Percentiles rank a stretch among this genome's conserved stretches.
Evolutionary conservation across 176 grass and related monocot species (phyloP).

Genomic region (Triticum monococcum): DNA sequence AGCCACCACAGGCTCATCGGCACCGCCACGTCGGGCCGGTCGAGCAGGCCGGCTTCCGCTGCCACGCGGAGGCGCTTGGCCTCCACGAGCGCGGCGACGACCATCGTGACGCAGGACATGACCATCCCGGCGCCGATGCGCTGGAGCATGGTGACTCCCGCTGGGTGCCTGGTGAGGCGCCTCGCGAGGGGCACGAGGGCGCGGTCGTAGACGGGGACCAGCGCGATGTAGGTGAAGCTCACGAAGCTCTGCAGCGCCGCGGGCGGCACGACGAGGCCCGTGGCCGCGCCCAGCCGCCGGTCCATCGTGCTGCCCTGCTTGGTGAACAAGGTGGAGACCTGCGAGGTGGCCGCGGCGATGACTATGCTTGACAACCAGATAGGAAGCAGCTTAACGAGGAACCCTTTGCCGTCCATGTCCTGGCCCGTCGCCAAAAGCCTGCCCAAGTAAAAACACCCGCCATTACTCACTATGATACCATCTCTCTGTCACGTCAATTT

Average conservation of each 20-base stretch:
- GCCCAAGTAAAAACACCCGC: not conserved
- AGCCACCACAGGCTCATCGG: slow-evolving; percentile 89
- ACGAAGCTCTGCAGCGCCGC: slow-evolving; percentile 45
- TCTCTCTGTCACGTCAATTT: not conserved
- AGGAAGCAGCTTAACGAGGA: slow-evolving; percentile 36
- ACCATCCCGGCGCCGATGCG: slow-evolving; percentile 55
- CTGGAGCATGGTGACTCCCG: slow-evolving; percentile 71
- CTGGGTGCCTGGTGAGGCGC: slow-evolving; percentile 42
- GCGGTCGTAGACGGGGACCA: slow-evolving; percentile 62
- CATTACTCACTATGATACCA: not conserved
- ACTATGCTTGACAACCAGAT: slow-evolving; percentile 56
- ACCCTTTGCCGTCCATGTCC: slow-evolving; percentile 25
- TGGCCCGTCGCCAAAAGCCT: not conserved
- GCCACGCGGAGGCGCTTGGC: slow-evolving; percentile 46
- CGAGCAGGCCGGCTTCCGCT: slow-evolving; percentile 36
- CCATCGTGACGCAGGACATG: slow-evolving; percentile 46
- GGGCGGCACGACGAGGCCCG: slow-evolving; percentile 34
- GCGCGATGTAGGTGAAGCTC: slow-evolving; percentile 32
- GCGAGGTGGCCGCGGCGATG: slow-evolving; percentile 33
- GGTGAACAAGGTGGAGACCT: slow-evolving; percentile 53
- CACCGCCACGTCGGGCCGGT: slow-evolving; percentile 36
- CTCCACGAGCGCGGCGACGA: slow-evolving; percentile 57
- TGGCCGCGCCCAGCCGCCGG: slow-evolving; percentile 23
- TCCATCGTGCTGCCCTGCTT: slow-evolving; percentile 65
- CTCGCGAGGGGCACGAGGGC: slow-evolving; percentile 49